Conservation (phyloP, 768 basidiomycete genomes). For the Russula earlei region DNA sequence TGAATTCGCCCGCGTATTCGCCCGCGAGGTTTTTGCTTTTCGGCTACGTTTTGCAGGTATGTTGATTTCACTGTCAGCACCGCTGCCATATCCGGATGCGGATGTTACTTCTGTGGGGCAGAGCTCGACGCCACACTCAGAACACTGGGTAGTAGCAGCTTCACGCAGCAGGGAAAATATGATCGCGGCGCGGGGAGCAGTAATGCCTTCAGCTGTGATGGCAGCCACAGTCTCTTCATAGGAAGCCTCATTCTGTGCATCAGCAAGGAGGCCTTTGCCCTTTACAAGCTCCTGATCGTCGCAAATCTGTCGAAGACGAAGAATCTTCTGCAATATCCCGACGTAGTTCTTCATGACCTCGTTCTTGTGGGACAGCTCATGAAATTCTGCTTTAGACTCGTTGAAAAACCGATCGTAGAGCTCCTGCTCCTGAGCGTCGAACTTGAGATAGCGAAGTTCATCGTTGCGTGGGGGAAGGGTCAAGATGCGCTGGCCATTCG, state of each 20-base stretch:
- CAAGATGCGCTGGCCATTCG: constrained; percentile 78
- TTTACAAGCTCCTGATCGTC: constrained; percentile 89
- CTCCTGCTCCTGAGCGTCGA: constrained; percentile 70
- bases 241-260: constrained; percentile 38
- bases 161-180: constrained; percentile 82
- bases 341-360: constrained; percentile 98
- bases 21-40: constrained; percentile 56
- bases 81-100: constrained; percentile 33
- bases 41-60: constrained; percentile 40
- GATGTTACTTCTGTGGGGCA: constrained; percentile 36
- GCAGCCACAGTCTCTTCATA: constrained; percentile 75
- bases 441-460: constrained; percentile 75
- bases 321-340: constrained; percentile 91
- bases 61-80: constrained; percentile 41
- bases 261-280: constrained; percentile 45
- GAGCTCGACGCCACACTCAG: constrained; percentile 78
- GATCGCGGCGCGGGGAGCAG: constrained; percentile 60
- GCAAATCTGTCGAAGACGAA: constrained; percentile 95
- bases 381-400: constrained; percentile 89
- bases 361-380: constrained; percentile 75
- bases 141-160: constrained; percentile 79
- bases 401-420: constrained; percentile 86
- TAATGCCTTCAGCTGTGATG: constrained; percentile 75
- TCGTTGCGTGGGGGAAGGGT: constrained; percentile 86
- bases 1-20: constrained; percentile 48